Evolutionary conservation across 140 eudicot species (phyloP).

Genomic region (Bidens hawaiensis): DNA sequence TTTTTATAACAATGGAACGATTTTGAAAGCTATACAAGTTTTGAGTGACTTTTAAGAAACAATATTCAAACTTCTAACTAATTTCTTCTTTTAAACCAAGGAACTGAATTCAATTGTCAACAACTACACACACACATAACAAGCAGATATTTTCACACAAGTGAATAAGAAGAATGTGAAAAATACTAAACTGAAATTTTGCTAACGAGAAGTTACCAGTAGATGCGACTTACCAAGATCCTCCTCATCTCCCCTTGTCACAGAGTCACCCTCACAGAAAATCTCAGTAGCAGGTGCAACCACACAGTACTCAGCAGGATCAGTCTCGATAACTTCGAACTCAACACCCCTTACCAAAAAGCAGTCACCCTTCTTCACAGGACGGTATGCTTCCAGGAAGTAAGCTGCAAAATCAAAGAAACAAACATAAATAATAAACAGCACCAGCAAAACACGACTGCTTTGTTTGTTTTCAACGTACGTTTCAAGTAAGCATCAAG

Average conservation of each 20-base stretch:
- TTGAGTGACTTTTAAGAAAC: too few species aligned
- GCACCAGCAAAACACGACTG: not conserved
- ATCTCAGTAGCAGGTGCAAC: slow-evolving; percentile 52
- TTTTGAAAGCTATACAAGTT: too few species aligned
- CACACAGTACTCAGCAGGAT: slow-evolving; percentile 50
- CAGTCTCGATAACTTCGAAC: slow-evolving; percentile 60
- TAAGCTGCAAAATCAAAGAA: slow-evolving; percentile 53
- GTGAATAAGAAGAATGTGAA: too few species aligned
- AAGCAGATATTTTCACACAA: too few species aligned
- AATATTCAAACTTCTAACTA: too few species aligned
- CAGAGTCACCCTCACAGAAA: slow-evolving; percentile 46
- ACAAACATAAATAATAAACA: not conserved
- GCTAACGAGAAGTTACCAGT: too few species aligned
- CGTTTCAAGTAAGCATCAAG: slow-evolving; percentile 52
- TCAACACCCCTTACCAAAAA: slow-evolving; percentile 76
- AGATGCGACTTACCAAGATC: too few species aligned
- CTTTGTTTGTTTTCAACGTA: not conserved
- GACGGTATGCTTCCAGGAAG: slow-evolving; percentile 67
- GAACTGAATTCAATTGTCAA: too few species aligned
- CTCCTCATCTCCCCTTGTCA: slow-evolving; percentile 46
- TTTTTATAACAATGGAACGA: too few species aligned
- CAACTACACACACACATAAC: too few species aligned
- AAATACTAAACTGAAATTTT: too few species aligned
- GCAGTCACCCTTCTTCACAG: slow-evolving; percentile 65
- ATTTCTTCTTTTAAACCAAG: too few species aligned